Conservation (phyloP, 805 yeast genomes). For the Ascoidea rubescens region DNA sequence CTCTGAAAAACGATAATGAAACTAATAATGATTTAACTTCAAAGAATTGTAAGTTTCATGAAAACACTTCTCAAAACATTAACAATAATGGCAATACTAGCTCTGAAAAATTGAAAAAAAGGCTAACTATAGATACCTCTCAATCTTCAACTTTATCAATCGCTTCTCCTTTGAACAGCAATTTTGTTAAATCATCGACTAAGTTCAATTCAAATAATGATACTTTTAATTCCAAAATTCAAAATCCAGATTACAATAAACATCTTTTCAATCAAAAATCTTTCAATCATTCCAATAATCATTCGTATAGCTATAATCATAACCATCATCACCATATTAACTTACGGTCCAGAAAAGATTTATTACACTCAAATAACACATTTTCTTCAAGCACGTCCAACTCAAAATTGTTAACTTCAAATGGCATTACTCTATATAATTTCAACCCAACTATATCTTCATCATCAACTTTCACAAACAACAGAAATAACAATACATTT, state of each 20-base stretch:
- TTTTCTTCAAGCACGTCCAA: constrained; percentile 21
- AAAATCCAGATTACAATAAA: background rate
- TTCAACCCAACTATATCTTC: constrained; percentile 17
- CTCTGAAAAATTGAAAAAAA: background rate
- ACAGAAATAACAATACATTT: constrained; percentile 15
- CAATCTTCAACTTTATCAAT: background rate
- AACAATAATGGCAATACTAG: background rate
- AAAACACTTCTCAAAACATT: background rate
- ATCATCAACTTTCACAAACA: constrained; percentile 4
- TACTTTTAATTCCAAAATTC: background rate
- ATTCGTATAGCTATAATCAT: constrained; percentile 8
- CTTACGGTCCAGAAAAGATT: constrained; percentile 4
- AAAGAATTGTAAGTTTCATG: background rate
- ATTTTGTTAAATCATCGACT: constrained; percentile 1
- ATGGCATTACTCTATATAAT: constrained; percentile 18
- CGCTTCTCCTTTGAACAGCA: constrained; percentile 1
- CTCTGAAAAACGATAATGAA: constrained; percentile 1
- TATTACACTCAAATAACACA: constrained; percentile 2
- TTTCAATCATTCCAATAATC: background rate
- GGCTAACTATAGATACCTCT: background rate
- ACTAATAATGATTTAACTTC: constrained; percentile 1
- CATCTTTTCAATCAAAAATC: background rate
- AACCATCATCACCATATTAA: constrained; percentile 7
- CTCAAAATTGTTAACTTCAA: constrained; percentile 15
- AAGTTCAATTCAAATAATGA: constrained; percentile 1